These are phyloP conservation scores for Ambrosiella xylebori DNA, from an alignment of 2,329 filamentous ascomycete species.

Conservation along the genomic window DNA sequence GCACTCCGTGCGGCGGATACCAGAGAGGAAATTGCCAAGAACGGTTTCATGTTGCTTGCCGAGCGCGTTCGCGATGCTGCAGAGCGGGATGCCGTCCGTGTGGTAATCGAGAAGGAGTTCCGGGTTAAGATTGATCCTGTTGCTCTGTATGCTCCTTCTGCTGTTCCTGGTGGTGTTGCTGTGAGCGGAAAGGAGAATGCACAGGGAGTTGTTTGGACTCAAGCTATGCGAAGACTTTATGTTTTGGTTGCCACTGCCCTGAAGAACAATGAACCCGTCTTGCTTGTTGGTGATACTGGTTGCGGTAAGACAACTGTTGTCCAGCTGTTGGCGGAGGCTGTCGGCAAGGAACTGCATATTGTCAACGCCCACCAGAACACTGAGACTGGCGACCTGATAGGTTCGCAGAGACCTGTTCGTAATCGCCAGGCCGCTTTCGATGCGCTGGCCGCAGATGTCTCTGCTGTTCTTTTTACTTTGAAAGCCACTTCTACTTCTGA, in stretches of 20 bases:
- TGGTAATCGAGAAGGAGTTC: constrained; percentile 78
- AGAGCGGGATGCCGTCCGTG: constrained; percentile 69
- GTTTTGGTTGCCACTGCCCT: constrained; percentile 76
- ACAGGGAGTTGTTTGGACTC: constrained; percentile 77
- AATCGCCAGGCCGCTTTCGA: constrained; percentile 62
- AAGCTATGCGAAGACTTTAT: constrained; percentile 82
- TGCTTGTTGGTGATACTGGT: constrained; percentile 90
- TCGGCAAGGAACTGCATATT: constrained; percentile 60
- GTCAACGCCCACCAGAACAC: constrained; percentile 98
- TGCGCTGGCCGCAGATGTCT: constrained; percentile 44
- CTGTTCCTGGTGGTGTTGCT: constrained; percentile 21
- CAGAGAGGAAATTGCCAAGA: constrained; percentile 71
- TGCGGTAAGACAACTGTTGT: constrained; percentile 96
- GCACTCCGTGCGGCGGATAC: constrained; percentile 70
- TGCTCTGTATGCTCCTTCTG: constrained; percentile 49
- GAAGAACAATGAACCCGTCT: constrained; percentile 77
- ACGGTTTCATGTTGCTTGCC: constrained; percentile 91
- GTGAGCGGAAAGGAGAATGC: constrained; percentile 29
- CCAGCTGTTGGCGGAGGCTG: constrained; percentile 72
- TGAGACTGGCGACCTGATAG: constrained; percentile 92
- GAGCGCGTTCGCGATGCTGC: constrained; percentile 86
- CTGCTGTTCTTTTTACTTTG: constrained; percentile 27
- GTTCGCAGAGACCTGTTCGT: constrained; percentile 77
- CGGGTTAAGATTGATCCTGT: constrained; percentile 65
- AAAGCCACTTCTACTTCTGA: neutral